Percentiles rank a stretch among this genome's conserved stretches.
Evolutionary conservation across 2,329 filamentous ascomycete genomes (phyloP).

Genomic region (Aschersonia sp.): DNA sequence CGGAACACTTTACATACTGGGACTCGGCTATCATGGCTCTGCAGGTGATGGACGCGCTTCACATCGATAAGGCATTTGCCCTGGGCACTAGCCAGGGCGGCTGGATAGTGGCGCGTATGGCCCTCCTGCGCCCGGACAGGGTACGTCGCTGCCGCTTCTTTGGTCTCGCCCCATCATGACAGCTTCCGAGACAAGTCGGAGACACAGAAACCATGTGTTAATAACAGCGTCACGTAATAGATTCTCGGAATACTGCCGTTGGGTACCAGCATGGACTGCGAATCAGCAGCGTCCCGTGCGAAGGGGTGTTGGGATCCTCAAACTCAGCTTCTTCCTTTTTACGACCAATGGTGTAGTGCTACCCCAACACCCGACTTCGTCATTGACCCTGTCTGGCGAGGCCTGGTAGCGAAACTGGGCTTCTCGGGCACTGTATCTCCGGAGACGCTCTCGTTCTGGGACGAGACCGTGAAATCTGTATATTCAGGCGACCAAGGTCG

Average conservation of each 20-base stretch:
- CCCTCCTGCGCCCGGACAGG: constrained; percentile 31
- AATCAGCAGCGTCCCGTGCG: constrained; percentile 28
- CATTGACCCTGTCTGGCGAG: constrained; percentile 29
- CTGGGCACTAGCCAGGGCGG: constrained; percentile 38
- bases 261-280: constrained; percentile 38
- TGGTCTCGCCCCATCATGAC: neutral
- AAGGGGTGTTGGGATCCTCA: constrained; percentile 36
- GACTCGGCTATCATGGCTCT: constrained; percentile 38
- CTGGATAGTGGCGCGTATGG: constrained; percentile 35
- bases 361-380: constrained; percentile 30
- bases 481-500: constrained; percentile 35
- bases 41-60: constrained; percentile 38
- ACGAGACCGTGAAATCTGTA: constrained; percentile 25
- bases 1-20: constrained; percentile 40
- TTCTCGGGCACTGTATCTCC: constrained; percentile 25
- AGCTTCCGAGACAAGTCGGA: too few species aligned
- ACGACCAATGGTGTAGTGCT: constrained; percentile 24
- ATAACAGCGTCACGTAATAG: constrained; percentile 10
- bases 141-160: constrained; percentile 13
- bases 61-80: constrained; percentile 31
- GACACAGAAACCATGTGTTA: too few species aligned
- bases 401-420: constrained; percentile 27
- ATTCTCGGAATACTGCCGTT: constrained; percentile 32
- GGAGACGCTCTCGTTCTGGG: constrained; percentile 29
- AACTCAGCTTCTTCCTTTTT: constrained; percentile 24